phyloP scores from a whole-genome alignment of 2,329 filamentous ascomycete species.

The Colletotrichum tanaceti region DNA sequence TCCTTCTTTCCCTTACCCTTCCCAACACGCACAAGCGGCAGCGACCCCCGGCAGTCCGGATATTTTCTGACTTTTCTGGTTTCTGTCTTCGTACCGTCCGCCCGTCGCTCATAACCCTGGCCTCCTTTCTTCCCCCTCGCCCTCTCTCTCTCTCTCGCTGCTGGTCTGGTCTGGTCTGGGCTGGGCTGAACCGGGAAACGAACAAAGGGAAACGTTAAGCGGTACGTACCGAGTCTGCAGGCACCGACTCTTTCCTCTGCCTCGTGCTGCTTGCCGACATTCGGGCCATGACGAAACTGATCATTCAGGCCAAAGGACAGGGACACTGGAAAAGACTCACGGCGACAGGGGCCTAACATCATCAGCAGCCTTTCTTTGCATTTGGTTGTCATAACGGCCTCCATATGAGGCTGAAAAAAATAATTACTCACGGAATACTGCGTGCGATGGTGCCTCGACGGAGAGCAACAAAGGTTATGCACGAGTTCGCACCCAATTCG shows the following conservation, averaged over 20 bases:
- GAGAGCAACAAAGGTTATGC: slow-evolving; percentile 22
- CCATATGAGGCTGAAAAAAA: slow-evolving; percentile 18
- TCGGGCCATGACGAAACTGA: not conserved
- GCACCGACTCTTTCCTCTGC: not conserved
- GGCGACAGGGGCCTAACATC: slow-evolving; percentile 3
- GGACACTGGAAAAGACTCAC: not conserved
- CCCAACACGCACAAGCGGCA: slow-evolving; percentile 33
- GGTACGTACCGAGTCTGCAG: slow-evolving; percentile 9
- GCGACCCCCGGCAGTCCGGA: slow-evolving; percentile 34
- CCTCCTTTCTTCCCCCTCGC: not conserved
- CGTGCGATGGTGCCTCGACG: slow-evolving; percentile 13
- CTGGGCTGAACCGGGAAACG: slow-evolving; percentile 18
- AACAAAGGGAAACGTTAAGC: slow-evolving; percentile 30
- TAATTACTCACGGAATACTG: slow-evolving; percentile 5
- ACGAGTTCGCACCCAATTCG: not conserved
- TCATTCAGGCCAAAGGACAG: slow-evolving; percentile 4
- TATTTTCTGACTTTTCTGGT: slow-evolving; percentile 29
- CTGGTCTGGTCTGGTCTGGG: slow-evolving; percentile 8
- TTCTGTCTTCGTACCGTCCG: slow-evolving; percentile 25
- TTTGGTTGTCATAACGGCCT: not conserved
- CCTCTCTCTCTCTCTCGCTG: not conserved
- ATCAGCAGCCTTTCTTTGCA: not conserved
- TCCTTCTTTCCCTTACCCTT: slow-evolving; percentile 32
- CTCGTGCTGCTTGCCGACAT: not conserved
- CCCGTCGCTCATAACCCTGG: slow-evolving; percentile 19